Base-by-base conservation (phyloP, 2,329 filamentous ascomycete genomes). In the Alternaria burnsii region DNA sequence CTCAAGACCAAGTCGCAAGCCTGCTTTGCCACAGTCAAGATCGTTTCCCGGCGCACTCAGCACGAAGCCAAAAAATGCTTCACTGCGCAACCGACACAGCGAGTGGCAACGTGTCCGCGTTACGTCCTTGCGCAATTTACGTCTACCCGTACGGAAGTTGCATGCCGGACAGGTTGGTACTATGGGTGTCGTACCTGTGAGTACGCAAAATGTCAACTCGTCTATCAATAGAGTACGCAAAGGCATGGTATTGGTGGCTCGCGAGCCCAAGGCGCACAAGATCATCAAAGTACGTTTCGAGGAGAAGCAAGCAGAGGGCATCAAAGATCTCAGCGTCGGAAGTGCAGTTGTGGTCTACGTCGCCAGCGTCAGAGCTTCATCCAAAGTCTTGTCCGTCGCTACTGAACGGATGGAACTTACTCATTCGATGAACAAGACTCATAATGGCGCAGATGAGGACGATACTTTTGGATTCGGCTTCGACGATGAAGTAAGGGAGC, bases 101-200 rank as follows among this genome's bases (percentile, higher is more conserved):
- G 70, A 87, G 84, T 98, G 94, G 94, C 88, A 92, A 63, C 84
- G 85, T 24, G 93, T 94, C 6, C 89, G 86, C 43, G 88, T 98
- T 54, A 89, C 92, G 44, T 98, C 94, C 69, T 89, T 97, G 43
- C 90, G 94, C 22, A 97, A 97, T 69, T 83, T 99, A 9, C 88
- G 94, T 5, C 83, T 97, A 3, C 92, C 94, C 0, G 93, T 97
- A 0, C 87, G 88, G 47, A 87, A 85, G 0, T 84, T 98, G 8
- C 85, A 89, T 52, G 85, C 89, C 16, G 93, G 92, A 10, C 94
- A 99, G 78, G 93, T 94, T 6, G 95, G 94, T 1, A 97, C 94
- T 0, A 86, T 99, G 55, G 94, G 94, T 0, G 82, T 98, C 52
- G 85, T 90, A 3, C 84, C 79, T 3, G 42, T 76, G 3, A 68